phyloP scores from a whole-genome alignment of 2,329 filamentous ascomycete species.

The Pseudogymnoascus sp. region DNA sequence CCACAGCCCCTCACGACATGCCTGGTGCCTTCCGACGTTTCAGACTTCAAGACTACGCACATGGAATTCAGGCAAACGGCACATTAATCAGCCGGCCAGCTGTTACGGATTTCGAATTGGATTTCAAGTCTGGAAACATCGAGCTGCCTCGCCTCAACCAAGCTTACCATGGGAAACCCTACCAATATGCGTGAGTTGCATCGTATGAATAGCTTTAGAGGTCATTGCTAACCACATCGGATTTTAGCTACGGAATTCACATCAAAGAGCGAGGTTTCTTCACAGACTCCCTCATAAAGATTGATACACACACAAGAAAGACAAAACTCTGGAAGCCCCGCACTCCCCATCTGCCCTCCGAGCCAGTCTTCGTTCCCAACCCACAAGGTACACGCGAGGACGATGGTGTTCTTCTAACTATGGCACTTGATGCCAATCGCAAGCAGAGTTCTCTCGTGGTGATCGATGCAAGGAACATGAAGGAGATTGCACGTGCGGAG shows the following conservation, averaged over 20 bases:
- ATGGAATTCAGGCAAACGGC: background rate
- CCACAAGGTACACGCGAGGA: slow-evolving; percentile 46
- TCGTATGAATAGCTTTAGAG: background rate
- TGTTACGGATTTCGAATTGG: background rate
- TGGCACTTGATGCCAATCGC: slow-evolving; percentile 53
- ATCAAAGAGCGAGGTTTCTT: slow-evolving; percentile 44
- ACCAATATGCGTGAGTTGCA: slow-evolving; percentile 40
- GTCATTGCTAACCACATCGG: slow-evolving; percentile 19
- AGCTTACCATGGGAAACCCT: slow-evolving; percentile 37
- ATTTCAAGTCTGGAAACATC: slow-evolving; percentile 37
- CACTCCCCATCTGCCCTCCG: slow-evolving; percentile 55
- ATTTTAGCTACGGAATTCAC: slow-evolving; percentile 36
- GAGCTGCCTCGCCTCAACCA: slow-evolving; percentile 61
- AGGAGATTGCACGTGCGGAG: slow-evolving; percentile 54
- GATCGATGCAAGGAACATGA: slow-evolving; percentile 52
- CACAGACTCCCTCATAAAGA: slow-evolving; percentile 57
- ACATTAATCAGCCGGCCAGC: background rate
- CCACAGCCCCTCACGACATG: background rate
- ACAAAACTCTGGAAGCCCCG: slow-evolving; percentile 47
- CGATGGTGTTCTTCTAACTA: slow-evolving; percentile 51
- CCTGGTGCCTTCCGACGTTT: background rate
- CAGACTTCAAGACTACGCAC: background rate
- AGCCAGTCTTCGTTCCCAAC: slow-evolving; percentile 56
- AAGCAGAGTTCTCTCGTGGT: slow-evolving; percentile 56
- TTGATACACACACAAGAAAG: slow-evolving; percentile 46